Base-by-base conservation (phyloP, 306 rosid species). In the Hippophae tibetana region DNA sequence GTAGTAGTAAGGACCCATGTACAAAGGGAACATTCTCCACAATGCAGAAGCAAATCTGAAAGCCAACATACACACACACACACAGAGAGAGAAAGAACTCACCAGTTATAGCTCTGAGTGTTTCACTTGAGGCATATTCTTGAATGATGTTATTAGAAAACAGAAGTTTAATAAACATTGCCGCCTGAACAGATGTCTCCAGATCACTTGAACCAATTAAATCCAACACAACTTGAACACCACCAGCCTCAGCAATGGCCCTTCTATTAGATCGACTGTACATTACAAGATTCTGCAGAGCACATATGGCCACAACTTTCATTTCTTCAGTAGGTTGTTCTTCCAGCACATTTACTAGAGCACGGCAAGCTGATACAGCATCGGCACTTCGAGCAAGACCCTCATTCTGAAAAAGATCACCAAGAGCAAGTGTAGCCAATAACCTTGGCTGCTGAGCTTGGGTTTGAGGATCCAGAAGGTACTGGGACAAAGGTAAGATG, bases 211-310 rank as follows among this genome's bases (percentile, higher is more conserved):
- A 86, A 78, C 99, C 94, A 62, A 93, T 86, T 61, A 93, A 81
- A 81, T 93, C 99, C 86, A 93, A 57, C 75, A 93, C 84, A 66
- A 89, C 97, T 81, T 93, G 99, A 69, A 93, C 99, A 47, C 99
- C 99, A 72, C 99, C 95, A 8, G 97, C 97, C 87, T 93, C 97
- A 43, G 99, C 99, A 74, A 93, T 97, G 14, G 97, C 99, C 86
- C 99, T 84, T 79, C 72, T 93, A 73, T 93, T 88, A 53, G 94
- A 79, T 47, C 97, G 88, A 79, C 97, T 88, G 77, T 84, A 84
- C 95, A 86, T 93, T 54, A 93, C 99, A 77, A 93, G 99, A 76
- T 93, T 93, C 70, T 93, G 99, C 80, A 93, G 64, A 68, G 99
- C 94, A 72, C 99, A 93, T 71, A 93, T 93, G 23, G 99, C 94